Evolutionary conservation across 108 stramenopile species (phyloP).

Genomic region (Skeletonema grethae): DNA sequence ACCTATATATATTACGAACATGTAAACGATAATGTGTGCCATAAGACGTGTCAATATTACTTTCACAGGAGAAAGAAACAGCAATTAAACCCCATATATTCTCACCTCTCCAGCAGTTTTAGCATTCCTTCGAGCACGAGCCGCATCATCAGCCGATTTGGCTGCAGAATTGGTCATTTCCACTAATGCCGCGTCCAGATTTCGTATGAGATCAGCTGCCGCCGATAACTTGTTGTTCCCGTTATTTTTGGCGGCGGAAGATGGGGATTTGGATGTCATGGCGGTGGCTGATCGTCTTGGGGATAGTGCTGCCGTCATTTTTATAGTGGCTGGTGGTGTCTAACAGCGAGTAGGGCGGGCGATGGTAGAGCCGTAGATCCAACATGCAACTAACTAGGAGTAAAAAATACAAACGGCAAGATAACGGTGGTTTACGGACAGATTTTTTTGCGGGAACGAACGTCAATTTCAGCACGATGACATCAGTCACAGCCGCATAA

Average conservation of each 20-base stretch:
- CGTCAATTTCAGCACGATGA: no score
- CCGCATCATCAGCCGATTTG: slow-evolving; percentile 64
- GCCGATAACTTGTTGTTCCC: slow-evolving; percentile 28
- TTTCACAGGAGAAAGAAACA: no score
- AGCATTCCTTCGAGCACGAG: slow-evolving; percentile 70
- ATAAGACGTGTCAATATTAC: no score
- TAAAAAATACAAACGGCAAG: no score
- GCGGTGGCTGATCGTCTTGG: not conserved
- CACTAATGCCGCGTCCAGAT: slow-evolving; percentile 63
- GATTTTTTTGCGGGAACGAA: not conserved
- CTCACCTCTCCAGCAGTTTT: slow-evolving; percentile 59
- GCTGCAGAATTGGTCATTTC: slow-evolving; percentile 56
- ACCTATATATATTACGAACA: slow-evolving; percentile 18
- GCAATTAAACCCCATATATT: no score
- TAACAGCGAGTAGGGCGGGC: no score
- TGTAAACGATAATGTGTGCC: no score
- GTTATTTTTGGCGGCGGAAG: not conserved
- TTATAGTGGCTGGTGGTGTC: not conserved
- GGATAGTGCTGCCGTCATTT: not conserved
- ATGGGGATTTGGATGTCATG: not conserved
- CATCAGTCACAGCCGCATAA: no score
- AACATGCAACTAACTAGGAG: no score
- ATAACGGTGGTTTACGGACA: not conserved
- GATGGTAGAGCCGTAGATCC: no score
- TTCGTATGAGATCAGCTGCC: slow-evolving; percentile 73